A percentile compares a stretch with the other conserved stretches of the same genome.
These are phyloP conservation scores for Hibiscus mutabilis DNA, from an alignment of 345 rosid species.

Conservation along the genomic window DNA sequence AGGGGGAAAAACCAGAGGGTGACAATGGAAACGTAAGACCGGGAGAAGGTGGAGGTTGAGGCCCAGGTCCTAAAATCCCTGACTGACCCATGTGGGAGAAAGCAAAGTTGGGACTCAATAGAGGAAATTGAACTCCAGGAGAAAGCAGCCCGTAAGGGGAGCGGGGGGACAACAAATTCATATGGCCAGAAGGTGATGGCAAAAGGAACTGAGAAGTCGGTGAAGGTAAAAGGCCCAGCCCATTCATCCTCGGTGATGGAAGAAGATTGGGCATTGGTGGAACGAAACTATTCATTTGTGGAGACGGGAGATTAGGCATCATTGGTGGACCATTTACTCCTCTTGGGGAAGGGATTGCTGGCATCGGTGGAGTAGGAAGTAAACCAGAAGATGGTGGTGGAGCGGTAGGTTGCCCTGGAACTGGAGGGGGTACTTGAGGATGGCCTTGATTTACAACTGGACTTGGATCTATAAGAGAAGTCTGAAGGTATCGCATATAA, in stretches of 20 bases:
- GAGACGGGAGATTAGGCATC: constrained; percentile 38
- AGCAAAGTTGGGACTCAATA: constrained; percentile 57
- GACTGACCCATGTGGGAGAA: constrained; percentile 63
- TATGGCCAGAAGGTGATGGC: constrained; percentile 59
- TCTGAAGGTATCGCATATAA: constrained; percentile 82
- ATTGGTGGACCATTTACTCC: constrained; percentile 55
- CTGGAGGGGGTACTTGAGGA: constrained; percentile 19
- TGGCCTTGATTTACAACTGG: constrained; percentile 42
- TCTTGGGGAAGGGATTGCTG: constrained; percentile 43
- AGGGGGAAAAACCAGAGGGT: constrained; percentile 63
- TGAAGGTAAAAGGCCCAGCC: constrained; percentile 59
- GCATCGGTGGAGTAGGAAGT: constrained; percentile 45
- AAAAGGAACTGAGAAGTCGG: constrained; percentile 78
- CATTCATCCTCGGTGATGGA: constrained; percentile 56
- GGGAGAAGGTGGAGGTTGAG: constrained; percentile 77
- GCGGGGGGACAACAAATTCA: constrained; percentile 60
- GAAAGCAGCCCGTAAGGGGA: constrained; percentile 69
- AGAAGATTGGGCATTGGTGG: constrained; percentile 35
- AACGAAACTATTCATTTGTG: constrained; percentile 50
- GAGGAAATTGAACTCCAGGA: constrained; percentile 78
- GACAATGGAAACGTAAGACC: constrained; percentile 61
- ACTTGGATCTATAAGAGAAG: constrained; percentile 42
- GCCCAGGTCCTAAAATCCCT: constrained; percentile 67
- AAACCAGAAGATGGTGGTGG: constrained; percentile 36
- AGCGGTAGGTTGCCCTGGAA: constrained; percentile 22